Evolutionary conservation across 2,329 filamentous ascomycete species (phyloP).

Genomic region (Dendrostoma leiphaemia): DNA sequence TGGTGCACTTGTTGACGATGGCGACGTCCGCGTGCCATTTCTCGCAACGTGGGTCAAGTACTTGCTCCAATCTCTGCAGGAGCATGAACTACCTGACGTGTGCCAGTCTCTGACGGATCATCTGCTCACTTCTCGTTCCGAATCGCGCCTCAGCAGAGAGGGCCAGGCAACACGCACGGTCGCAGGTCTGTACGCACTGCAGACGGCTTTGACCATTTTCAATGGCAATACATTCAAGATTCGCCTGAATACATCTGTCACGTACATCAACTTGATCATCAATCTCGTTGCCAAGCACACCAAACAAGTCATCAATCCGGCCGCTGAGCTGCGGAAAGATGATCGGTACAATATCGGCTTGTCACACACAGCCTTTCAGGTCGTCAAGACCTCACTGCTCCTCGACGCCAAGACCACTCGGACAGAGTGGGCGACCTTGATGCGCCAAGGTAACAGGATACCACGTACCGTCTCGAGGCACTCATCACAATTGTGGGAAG

Average conservation of each 20-base stretch:
- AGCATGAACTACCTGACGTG: constrained; percentile 73
- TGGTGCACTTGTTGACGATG: constrained; percentile 48
- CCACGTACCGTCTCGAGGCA: constrained; percentile 67
- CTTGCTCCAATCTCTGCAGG: constrained; percentile 74
- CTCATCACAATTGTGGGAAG: constrained; percentile 76
- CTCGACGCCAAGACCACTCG: constrained; percentile 70
- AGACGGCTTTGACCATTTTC: constrained; percentile 56
- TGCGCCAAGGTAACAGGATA: constrained; percentile 54
- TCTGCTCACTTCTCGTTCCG: constrained; percentile 65
- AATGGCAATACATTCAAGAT: constrained; percentile 43
- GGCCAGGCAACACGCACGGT: constrained; percentile 62
- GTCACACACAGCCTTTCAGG: constrained; percentile 55
- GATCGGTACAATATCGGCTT: constrained; percentile 50
- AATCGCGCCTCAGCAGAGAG: constrained; percentile 50
- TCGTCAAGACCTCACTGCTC: constrained; percentile 65
- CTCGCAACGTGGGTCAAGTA: constrained; percentile 76
- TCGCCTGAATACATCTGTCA: constrained; percentile 51
- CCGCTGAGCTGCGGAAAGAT: constrained; percentile 46
- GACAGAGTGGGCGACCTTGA: constrained; percentile 65
- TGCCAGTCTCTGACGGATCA: constrained; percentile 77
- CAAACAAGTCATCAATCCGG: constrained; percentile 56
- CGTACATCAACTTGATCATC: constrained; percentile 64
- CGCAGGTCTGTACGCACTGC: constrained; percentile 61
- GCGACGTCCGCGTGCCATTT: constrained; percentile 56
- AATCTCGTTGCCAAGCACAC: constrained; percentile 61